Evolutionary conservation across 2,329 filamentous ascomycete genomes (phyloP).

Genomic region (Sclerotinia trifoliorum): DNA sequence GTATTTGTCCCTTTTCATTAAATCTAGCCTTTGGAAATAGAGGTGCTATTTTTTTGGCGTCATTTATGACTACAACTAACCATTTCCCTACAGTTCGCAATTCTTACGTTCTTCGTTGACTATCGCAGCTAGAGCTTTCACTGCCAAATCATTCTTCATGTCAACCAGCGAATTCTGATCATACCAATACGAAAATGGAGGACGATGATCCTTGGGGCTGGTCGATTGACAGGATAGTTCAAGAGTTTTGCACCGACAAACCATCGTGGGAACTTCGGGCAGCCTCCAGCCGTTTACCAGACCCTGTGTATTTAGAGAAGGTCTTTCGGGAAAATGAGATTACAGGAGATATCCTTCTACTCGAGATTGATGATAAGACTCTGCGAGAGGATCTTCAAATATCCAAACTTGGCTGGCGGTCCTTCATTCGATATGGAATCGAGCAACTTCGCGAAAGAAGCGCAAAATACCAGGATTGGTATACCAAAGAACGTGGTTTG

Average conservation of each 20-base stretch:
- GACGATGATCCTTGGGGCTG: slow-evolving; percentile 70
- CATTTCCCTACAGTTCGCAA: slow-evolving; percentile 2
- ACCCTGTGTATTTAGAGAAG: slow-evolving; percentile 52
- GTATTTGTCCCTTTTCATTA: neutral
- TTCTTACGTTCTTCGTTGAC: slow-evolving; percentile 6
- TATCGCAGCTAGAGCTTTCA: slow-evolving; percentile 7
- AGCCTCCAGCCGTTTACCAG: slow-evolving; percentile 44
- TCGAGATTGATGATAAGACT: slow-evolving; percentile 30
- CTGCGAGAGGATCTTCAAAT: slow-evolving; percentile 35
- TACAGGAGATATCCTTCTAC: slow-evolving; percentile 32
- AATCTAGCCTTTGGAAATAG: neutral
- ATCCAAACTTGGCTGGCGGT: slow-evolving; percentile 30
- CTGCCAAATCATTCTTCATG: neutral
- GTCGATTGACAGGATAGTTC: slow-evolving; percentile 65
- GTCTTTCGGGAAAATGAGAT: slow-evolving; percentile 61
- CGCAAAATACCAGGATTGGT: slow-evolving; percentile 44
- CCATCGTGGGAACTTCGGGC: slow-evolving; percentile 49
- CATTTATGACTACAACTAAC: slow-evolving; percentile 16
- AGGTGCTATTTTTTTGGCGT: neutral
- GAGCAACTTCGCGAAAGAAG: slow-evolving; percentile 54
- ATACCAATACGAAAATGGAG: slow-evolving; percentile 27
- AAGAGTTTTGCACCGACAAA: slow-evolving; percentile 59
- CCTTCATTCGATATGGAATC: slow-evolving; percentile 55
- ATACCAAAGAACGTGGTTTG: neutral
- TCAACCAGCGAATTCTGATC: neutral